Percentiles rank a stretch among this genome's conserved stretches.
Conservation (phyloP, 2,329 filamentous ascomycete genomes). For the Calonectria pseudoreteaudii region DNA sequence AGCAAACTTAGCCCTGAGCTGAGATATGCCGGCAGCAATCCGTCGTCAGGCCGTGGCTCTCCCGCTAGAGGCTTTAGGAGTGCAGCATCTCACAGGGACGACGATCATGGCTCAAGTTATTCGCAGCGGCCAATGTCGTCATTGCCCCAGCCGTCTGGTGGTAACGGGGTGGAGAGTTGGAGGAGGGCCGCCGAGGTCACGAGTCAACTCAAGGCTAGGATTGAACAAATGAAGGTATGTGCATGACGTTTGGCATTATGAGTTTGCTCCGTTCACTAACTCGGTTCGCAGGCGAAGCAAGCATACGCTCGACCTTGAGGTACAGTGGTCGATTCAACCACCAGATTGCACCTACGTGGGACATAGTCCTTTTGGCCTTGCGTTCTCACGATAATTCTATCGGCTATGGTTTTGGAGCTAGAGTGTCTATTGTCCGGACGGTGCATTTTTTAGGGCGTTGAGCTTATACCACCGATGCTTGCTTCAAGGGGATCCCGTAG, state of each 20-base stretch:
- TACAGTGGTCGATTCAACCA: not conserved
- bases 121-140: slow-evolving; percentile 51
- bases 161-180: slow-evolving; percentile 80
- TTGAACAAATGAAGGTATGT: slow-evolving; percentile 95
- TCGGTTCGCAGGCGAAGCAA: slow-evolving; percentile 58
- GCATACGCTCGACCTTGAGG: slow-evolving; percentile 58
- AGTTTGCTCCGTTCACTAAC: slow-evolving; percentile 15
- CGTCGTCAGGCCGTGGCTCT: slow-evolving; percentile 69
- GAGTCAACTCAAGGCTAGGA: slow-evolving; percentile 94
- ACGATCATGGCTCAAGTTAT: slow-evolving; percentile 46
- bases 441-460: slow-evolving; percentile 46
- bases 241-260: not conserved
- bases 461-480: slow-evolving; percentile 42
- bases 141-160: slow-evolving; percentile 47
- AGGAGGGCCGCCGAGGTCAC: slow-evolving; percentile 97
- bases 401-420: slow-evolving; percentile 34
- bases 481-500: slow-evolving; percentile 38
- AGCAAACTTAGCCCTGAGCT: slow-evolving; percentile 68
- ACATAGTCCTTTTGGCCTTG: slow-evolving; percentile 27
- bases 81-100: slow-evolving; percentile 46
- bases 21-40: slow-evolving; percentile 61
- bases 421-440: slow-evolving; percentile 39
- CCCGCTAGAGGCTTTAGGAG: slow-evolving; percentile 68
- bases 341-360: slow-evolving; percentile 13
- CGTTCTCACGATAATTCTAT: slow-evolving; percentile 41